A percentile compares a stretch with the other conserved stretches of the same genome.
Evolutionary conservation across 1,284 basidiomycete species (phyloP).

Genomic region (Takashimella tepidaria): DNA sequence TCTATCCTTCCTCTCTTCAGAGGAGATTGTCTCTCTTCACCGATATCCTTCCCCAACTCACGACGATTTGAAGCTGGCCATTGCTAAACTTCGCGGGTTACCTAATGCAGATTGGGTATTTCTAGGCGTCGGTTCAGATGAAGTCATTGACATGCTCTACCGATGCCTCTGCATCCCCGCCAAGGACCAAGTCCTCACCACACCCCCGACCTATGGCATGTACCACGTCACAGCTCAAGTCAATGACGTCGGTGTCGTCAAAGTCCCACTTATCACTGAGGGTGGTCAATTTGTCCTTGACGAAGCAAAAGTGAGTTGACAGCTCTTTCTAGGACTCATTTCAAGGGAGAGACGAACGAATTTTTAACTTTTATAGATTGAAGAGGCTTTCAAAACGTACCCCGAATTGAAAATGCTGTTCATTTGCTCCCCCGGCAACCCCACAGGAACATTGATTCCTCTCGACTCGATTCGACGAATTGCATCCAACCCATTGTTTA

Average conservation of each 20-base stretch:
- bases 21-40: constrained; percentile 44
- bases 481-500: constrained; percentile 74
- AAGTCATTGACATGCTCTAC: constrained; percentile 92
- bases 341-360: no score
- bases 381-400: constrained; percentile 61
- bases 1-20: constrained; percentile 33
- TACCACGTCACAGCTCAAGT: constrained; percentile 91
- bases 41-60: constrained; percentile 50
- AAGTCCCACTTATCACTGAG: constrained; percentile 71
- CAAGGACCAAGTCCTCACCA: constrained; percentile 73
- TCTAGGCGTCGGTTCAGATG: constrained; percentile 94
- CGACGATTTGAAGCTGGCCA: constrained; percentile 68
- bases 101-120: constrained; percentile 71
- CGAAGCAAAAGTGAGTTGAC: constrained; percentile 64
- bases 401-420: constrained; percentile 84
- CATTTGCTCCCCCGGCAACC: constrained; percentile 96
- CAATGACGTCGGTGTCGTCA: constrained; percentile 83
- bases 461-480: constrained; percentile 65
- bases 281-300: constrained; percentile 70
- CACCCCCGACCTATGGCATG: constrained; percentile 98
- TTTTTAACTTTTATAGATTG: constrained; percentile 58
- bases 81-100: constrained; percentile 66
- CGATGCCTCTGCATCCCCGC: constrained; percentile 80
- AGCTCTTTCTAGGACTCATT: no score
- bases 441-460: constrained; percentile 83